Percentiles rank a stretch among this genome's conserved stretches.
These are phyloP conservation scores for Hysterangium stoloniferum DNA, from an alignment of 768 basidiomycete species.

Conservation along the genomic window DNA sequence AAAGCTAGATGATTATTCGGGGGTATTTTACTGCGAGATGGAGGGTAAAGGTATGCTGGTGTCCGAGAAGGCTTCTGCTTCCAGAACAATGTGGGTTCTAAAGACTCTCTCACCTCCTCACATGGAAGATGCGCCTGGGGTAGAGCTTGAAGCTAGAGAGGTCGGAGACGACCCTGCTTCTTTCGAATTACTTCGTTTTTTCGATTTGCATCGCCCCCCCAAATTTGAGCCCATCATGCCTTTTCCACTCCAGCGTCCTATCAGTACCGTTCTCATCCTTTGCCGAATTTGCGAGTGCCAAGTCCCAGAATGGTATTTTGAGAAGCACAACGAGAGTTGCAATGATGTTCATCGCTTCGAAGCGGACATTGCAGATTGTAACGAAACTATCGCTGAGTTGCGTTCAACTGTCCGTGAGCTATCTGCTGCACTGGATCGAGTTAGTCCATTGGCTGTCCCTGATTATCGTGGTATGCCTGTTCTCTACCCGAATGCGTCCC, in stretches of 20 bases:
- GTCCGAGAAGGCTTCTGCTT: constrained; percentile 74
- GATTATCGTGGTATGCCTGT: constrained; percentile 89
- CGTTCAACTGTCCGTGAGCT: constrained; percentile 81
- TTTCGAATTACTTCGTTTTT: constrained; percentile 17
- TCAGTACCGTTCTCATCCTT: constrained; percentile 77
- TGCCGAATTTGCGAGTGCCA: constrained; percentile 97
- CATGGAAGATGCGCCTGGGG: constrained; percentile 52
- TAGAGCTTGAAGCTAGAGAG: constrained; percentile 44
- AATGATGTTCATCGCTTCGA: constrained; percentile 93
- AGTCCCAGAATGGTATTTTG: constrained; percentile 98
- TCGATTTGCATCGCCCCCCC: constrained; percentile 6
- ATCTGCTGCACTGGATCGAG: constrained; percentile 56
- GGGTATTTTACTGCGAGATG: constrained; percentile 70
- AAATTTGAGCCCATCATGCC: constrained; percentile 48
- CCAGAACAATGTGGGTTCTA: constrained; percentile 98
- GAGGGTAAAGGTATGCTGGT: constrained; percentile 99
- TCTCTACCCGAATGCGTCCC: constrained; percentile 63
- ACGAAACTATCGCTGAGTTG: constrained; percentile 86
- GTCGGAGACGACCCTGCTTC: constrained; percentile 29
- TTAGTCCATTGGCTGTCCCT: constrained; percentile 28
- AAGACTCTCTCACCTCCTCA: constrained; percentile 67
- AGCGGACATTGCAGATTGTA: constrained; percentile 88
- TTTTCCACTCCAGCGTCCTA: constrained; percentile 69
- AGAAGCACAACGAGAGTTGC: constrained; percentile 99
- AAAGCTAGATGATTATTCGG: constrained; percentile 27